These are phyloP conservation scores for Ceratocystis harringtonii DNA, from an alignment of 2,329 filamentous ascomycete genomes.

Conservation along the genomic window DNA sequence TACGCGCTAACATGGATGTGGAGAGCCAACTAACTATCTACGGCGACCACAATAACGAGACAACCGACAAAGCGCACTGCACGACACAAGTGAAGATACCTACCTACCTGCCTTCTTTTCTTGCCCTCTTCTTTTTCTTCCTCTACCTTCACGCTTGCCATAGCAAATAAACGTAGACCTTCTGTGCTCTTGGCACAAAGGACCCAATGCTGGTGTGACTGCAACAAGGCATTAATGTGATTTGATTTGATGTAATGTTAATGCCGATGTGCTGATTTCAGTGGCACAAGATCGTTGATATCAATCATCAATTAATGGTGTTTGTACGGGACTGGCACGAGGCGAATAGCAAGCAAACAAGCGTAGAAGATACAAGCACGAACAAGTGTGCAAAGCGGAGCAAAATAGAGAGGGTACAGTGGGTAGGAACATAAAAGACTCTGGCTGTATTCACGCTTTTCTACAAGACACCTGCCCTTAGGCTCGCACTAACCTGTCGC, in stretches of 20 bases:
- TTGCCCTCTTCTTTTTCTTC: neutral
- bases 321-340: neutral
- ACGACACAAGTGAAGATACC: neutral
- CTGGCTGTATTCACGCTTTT: neutral
- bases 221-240: neutral
- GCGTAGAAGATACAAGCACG: neutral
- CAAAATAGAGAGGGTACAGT: neutral
- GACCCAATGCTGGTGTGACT: neutral
- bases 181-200: neutral
- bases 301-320: neutral
- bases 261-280: neutral
- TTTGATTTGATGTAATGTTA: too few species aligned
- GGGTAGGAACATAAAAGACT: neutral
- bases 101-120: neutral
- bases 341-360: neutral
- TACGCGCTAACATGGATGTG: too few species aligned
- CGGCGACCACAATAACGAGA: too few species aligned
- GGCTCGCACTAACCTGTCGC: too few species aligned
- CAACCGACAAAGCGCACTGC: too few species aligned
- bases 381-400: neutral
- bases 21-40: too few species aligned
- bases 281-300: neutral
- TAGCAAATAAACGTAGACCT: too few species aligned
- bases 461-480: too few species aligned
- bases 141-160: neutral